A percentile compares a stretch with the other conserved stretches of the same genome.
phyloP scores from a whole-genome alignment of 306 rosid genomes.

The Prunus dulcis region DNA sequence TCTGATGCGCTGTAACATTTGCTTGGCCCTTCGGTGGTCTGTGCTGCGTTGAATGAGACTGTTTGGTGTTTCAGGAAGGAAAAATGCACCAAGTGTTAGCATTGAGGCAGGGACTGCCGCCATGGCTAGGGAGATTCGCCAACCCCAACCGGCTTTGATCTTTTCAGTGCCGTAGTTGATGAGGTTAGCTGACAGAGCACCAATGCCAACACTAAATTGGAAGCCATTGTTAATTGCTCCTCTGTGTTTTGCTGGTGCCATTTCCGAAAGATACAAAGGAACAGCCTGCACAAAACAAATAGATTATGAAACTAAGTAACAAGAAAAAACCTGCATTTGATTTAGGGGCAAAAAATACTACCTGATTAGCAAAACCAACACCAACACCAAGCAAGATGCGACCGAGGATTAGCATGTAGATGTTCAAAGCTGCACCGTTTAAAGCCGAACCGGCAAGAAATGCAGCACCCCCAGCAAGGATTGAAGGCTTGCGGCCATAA shows the following conservation, averaged over 20 bases:
- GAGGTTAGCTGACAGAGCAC: slow-evolving; percentile 53
- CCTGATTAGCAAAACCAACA: slow-evolving; percentile 82
- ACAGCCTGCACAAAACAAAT: slow-evolving; percentile 46
- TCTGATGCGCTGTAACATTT: slow-evolving; percentile 49
- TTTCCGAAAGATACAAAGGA: slow-evolving; percentile 75
- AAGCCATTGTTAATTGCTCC: slow-evolving; percentile 81
- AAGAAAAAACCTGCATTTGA: background rate
- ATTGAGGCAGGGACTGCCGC: slow-evolving; percentile 67
- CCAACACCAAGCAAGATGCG: slow-evolving; percentile 74
- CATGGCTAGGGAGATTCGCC: slow-evolving; percentile 73
- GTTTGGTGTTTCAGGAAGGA: slow-evolving; percentile 85
- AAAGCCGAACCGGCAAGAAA: slow-evolving; percentile 64
- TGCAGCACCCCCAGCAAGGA: slow-evolving; percentile 53
- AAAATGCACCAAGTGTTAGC: slow-evolving; percentile 63
- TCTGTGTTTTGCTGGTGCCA: slow-evolving; percentile 67
- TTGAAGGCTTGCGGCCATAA: slow-evolving; percentile 68
- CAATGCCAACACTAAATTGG: slow-evolving; percentile 70
- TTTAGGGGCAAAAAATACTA: background rate
- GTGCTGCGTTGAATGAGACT: slow-evolving; percentile 56
- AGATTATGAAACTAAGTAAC: background rate
- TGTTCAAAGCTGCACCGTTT: slow-evolving; percentile 58
- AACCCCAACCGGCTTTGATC: slow-evolving; percentile 62
- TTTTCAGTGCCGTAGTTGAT: slow-evolving; percentile 68
- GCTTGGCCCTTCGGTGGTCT: slow-evolving; percentile 45
- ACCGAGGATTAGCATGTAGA: slow-evolving; percentile 70